Evolutionary conservation across 2,329 filamentous ascomycete species (phyloP).

Genomic region (Ophiocordyceps camponoti-leonardi): DNA sequence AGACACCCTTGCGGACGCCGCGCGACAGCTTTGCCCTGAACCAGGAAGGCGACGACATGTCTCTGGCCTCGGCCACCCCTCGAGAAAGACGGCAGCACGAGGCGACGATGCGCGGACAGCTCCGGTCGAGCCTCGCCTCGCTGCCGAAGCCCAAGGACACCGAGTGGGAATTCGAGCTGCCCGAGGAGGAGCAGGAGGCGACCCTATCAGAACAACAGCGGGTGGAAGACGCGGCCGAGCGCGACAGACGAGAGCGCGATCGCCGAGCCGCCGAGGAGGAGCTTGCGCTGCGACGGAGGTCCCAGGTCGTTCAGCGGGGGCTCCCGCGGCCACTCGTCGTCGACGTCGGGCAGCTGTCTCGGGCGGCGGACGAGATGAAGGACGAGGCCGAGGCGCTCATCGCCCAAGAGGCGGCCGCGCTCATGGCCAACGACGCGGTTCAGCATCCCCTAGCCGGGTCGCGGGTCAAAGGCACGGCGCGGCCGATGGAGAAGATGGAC

Average conservation of each 20-base stretch:
- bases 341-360: constrained; percentile 51
- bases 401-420: constrained; percentile 56
- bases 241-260: constrained; percentile 62
- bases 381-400: constrained; percentile 55
- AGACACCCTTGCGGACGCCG: constrained; percentile 76
- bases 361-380: constrained; percentile 38
- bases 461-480: constrained; percentile 44
- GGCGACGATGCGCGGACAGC: constrained; percentile 46
- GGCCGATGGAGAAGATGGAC: constrained; percentile 44
- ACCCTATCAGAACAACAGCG: constrained; percentile 26
- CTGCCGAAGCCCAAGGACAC: constrained; percentile 85
- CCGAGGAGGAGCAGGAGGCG: constrained; percentile 58
- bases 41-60: constrained; percentile 41
- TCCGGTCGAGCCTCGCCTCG: constrained; percentile 59
- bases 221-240: constrained; percentile 47
- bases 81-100: constrained; percentile 59
- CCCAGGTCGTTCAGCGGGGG: constrained; percentile 75
- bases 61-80: constrained; percentile 57
- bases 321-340: constrained; percentile 63
- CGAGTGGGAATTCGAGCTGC: constrained; percentile 86
- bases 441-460: constrained; percentile 56
- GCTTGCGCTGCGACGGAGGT: constrained; percentile 66
- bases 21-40: constrained; percentile 81
- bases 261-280: constrained; percentile 56
- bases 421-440: constrained; percentile 69